phyloP scores from a whole-genome alignment of 306 rosid species.

The Begonia fuchsioides region DNA sequence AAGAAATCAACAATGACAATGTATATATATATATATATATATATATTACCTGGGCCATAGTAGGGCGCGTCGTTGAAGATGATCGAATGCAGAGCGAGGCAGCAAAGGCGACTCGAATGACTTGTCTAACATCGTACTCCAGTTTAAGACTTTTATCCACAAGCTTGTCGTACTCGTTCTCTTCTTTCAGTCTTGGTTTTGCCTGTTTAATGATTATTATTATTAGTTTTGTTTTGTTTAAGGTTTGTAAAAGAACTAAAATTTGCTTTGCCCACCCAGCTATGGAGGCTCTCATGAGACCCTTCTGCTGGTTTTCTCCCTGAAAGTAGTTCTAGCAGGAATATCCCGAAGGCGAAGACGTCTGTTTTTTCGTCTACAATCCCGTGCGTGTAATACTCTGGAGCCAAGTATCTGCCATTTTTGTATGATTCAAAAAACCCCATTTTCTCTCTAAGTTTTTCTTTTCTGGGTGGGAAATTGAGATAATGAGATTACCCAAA shows the following conservation, averaged over 20 bases:
- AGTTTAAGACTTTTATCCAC: conserved; percentile 77
- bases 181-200: conserved; percentile 59
- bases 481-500: conserved; percentile 60
- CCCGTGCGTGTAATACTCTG: no score
- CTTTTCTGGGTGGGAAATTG: not conserved
- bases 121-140: conserved; percentile 41
- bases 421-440: no score
- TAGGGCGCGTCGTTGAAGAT: conserved; percentile 75
- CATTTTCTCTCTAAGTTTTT: not conserved
- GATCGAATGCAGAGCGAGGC: conserved; percentile 79
- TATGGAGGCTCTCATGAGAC: conserved; percentile 82
- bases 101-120: conserved; percentile 58
- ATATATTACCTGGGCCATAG: conserved; percentile 86
- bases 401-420: no score
- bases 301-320: conserved; percentile 91
- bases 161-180: conserved; percentile 44
- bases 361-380: no score
- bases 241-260: no score
- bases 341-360: conserved; percentile 95
- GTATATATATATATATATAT: no score
- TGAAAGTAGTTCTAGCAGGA: conserved; percentile 65
- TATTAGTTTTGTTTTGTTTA: no score
- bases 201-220: conserved; percentile 38
- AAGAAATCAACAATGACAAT: no score
- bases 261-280: conserved; percentile 37